These are phyloP conservation scores for Radiomyces spectabilis DNA, from an alignment of 192 early-diverging fungal species.

Conservation along the genomic window DNA sequence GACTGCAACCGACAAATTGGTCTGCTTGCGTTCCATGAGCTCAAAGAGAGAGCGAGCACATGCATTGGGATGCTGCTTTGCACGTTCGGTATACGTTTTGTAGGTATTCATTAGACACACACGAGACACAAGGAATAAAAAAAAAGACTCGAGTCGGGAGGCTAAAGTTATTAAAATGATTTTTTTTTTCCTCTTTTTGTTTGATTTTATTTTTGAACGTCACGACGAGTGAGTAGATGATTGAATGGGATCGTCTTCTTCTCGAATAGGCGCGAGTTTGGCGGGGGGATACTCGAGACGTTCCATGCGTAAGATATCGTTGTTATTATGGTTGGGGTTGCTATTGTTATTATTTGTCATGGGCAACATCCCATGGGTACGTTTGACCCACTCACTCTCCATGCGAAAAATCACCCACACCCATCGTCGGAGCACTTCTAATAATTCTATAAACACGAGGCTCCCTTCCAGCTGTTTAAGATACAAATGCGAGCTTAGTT, in stretches of 20 bases:
- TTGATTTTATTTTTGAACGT: too few relatives aligned
- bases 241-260: slow-evolving; percentile 4
- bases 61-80: slow-evolving; percentile 61
- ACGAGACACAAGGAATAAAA: neutral
- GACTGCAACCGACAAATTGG: slow-evolving; percentile 85
- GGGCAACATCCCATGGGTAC: slow-evolving; percentile 8
- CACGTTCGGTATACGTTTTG: slow-evolving; percentile 62
- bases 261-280: slow-evolving; percentile 5
- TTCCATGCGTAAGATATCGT: too few relatives aligned
- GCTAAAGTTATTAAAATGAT: neutral
- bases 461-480: slow-evolving; percentile 60
- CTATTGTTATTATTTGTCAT: neutral
- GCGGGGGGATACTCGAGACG: too few relatives aligned
- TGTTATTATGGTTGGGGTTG: neutral
- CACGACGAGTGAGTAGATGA: too few relatives aligned
- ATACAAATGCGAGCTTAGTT: slow-evolving; percentile 53
- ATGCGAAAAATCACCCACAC: slow-evolving; percentile 92
- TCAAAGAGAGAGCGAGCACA: slow-evolving; percentile 67
- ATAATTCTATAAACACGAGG: slow-evolving; percentile 67
- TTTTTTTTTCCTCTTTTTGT: too few relatives aligned
- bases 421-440: slow-evolving; percentile 85
- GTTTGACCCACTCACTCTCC: slow-evolving; percentile 71
- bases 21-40: slow-evolving; percentile 84
- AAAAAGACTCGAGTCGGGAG: too few relatives aligned
- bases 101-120: slow-evolving; percentile 10